Evolutionary conservation across 73 alveolate species (phyloP).

Genomic region (Stentor roeselii): DNA sequence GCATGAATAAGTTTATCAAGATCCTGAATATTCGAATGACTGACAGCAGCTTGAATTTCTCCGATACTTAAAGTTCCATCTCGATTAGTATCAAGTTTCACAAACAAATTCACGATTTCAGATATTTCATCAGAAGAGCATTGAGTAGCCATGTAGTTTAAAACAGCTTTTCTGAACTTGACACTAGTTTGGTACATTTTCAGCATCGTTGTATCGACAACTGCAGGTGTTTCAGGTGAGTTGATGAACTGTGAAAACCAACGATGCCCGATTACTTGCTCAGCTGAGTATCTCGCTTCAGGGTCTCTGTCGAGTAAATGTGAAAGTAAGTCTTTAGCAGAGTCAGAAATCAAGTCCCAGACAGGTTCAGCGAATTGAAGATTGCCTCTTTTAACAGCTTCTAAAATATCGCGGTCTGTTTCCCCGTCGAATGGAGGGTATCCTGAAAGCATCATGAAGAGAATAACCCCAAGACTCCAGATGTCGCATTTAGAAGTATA

Average conservation of each 20-base stretch:
- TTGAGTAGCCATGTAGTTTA: constrained; percentile 40
- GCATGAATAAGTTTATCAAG: constrained; percentile 61
- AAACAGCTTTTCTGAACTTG: constrained; percentile 47
- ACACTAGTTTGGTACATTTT: constrained; percentile 29
- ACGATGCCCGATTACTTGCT: constrained; percentile 37
- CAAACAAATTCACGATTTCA: constrained; percentile 41
- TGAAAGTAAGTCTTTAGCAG: constrained; percentile 34
- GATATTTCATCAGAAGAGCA: constrained; percentile 37
- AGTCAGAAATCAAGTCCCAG: constrained; percentile 36
- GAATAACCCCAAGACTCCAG: constrained; percentile 88
- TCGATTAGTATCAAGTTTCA: constrained; percentile 53
- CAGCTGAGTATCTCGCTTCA: constrained; percentile 39
- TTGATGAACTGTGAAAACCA: constrained; percentile 30
- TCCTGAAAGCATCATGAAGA: constrained; percentile 81
- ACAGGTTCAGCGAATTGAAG: constrained; percentile 40
- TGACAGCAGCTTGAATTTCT: constrained; percentile 58
- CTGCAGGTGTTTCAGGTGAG: background rate
- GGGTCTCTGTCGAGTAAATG: constrained; percentile 31
- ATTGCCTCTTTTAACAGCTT: constrained; percentile 43
- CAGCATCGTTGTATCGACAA: background rate
- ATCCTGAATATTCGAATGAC: constrained; percentile 11
- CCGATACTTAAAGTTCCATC: constrained; percentile 67
- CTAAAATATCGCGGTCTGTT: constrained; percentile 70
- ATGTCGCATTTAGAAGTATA: constrained; percentile 83
- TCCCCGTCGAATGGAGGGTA: constrained; percentile 90